phyloP scores from a whole-genome alignment of 2,329 filamentous ascomycete species.

The Rutstroemia sp. region DNA sequence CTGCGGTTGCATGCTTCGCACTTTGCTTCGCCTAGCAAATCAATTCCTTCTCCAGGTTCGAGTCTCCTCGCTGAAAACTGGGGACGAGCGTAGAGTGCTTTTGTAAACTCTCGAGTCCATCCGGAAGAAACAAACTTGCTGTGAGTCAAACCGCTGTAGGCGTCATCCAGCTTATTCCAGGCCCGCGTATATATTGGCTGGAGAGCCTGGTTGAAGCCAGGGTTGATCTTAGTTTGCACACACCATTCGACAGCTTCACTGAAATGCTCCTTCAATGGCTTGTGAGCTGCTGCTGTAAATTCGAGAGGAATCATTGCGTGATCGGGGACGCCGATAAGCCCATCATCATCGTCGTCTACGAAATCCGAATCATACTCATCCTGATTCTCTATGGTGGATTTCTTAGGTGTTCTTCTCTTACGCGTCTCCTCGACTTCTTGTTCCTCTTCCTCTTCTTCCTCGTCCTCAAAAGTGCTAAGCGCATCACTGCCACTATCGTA shows the following conservation, averaged over 20 bases:
- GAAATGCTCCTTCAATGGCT: constrained; percentile 66
- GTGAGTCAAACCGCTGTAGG: constrained; percentile 57
- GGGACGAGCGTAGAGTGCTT: constrained; percentile 58
- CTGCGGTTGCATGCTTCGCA: constrained; percentile 55
- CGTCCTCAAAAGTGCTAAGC: constrained; percentile 44
- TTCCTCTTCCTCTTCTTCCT: constrained; percentile 22
- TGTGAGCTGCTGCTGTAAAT: constrained; percentile 59
- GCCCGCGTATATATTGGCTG: constrained; percentile 55
- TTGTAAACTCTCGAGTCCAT: constrained; percentile 62
- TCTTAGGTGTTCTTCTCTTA: constrained; percentile 1
- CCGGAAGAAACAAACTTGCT: constrained; percentile 66
- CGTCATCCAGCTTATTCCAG: constrained; percentile 65
- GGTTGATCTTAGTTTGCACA: constrained; percentile 71
- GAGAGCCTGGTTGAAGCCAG: constrained; percentile 55
- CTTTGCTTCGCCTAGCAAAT: constrained; percentile 33
- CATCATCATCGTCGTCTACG: constrained; percentile 53
- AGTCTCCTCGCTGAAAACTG: constrained; percentile 34
- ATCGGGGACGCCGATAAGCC: constrained; percentile 47
- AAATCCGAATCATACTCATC: constrained; percentile 43
- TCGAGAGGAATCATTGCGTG: constrained; percentile 51
- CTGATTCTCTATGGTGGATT: constrained; percentile 9
- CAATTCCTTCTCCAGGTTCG: constrained; percentile 33
- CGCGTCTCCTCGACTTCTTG: constrained; percentile 4
- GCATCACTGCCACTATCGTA: constrained; percentile 25
- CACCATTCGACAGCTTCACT: constrained; percentile 71